A percentile compares a stretch with the other conserved stretches of the same genome.
phyloP scores from a whole-genome alignment of 2,329 filamentous ascomycete species.

The Fusarium devonianum region DNA sequence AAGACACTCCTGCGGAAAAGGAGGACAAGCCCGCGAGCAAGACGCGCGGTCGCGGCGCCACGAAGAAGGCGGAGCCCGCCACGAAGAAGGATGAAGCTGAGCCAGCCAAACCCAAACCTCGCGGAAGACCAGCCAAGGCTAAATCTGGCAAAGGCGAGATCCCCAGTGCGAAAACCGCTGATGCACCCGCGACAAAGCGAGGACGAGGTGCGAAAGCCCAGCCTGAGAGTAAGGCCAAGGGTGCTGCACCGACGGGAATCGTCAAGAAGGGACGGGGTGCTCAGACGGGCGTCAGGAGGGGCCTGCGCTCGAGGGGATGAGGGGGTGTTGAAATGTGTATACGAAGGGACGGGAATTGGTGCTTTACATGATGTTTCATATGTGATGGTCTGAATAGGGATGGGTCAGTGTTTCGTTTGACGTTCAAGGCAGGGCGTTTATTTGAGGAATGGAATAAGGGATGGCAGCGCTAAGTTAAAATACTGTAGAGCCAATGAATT shows the following conservation, averaged over 20 bases:
- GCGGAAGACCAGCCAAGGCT: conserved; percentile 25
- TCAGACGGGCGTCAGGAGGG: conserved; percentile 28
- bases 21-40: conserved; percentile 8
- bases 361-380: neutral
- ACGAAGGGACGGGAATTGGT: neutral
- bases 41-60: conserved; percentile 20
- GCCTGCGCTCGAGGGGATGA: conserved; percentile 30
- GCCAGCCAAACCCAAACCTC: conserved; percentile 24
- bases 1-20: conserved; percentile 6
- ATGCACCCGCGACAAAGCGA: conserved; percentile 18
- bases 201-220: conserved; percentile 16
- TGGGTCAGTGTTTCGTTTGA: conserved; percentile 1
- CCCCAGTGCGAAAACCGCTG: conserved; percentile 17
- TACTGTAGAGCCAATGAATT: neutral
- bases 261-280: conserved; percentile 29
- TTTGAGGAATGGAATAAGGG: neutral
- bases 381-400: neutral
- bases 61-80: conserved; percentile 11
- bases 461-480: neutral
- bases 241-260: conserved; percentile 25
- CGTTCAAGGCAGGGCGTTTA: conserved; percentile 4
- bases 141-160: conserved; percentile 40
- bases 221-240: conserved; percentile 12
- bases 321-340: neutral
- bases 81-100: conserved; percentile 2